phyloP scores from a whole-genome alignment of 345 rosid species.

The Rhodamnia rubescens region DNA sequence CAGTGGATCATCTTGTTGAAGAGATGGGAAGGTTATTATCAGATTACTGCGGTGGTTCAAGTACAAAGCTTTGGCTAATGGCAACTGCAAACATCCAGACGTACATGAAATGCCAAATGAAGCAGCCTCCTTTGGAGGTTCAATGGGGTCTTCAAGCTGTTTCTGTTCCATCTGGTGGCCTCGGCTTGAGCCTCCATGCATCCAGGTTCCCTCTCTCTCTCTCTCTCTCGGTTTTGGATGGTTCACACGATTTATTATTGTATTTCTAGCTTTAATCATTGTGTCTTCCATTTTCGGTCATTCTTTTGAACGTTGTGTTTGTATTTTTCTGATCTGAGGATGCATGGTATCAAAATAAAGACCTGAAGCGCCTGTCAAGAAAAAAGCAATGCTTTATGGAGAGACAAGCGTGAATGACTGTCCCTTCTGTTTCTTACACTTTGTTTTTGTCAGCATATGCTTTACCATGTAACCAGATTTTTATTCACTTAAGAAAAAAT shows the following conservation, averaged over 20 bases:
- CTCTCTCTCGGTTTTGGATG: background rate
- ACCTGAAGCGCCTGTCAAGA: conserved; percentile 2
- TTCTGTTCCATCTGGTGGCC: conserved; percentile 73
- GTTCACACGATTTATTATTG: background rate
- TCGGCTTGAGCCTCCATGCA: conserved; percentile 65
- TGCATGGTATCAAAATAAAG: background rate
- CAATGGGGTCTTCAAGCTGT: conserved; percentile 84
- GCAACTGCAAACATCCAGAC: conserved; percentile 73
- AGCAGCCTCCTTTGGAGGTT: conserved; percentile 67
- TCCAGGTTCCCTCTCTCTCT: conserved; percentile 31
- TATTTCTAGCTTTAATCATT: background rate
- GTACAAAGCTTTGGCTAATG: conserved; percentile 53
- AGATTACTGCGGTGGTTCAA: conserved; percentile 12
- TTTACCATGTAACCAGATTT: background rate
- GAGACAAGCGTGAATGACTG: conserved; percentile 24
- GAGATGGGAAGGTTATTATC: conserved; percentile 51
- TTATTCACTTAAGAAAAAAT: background rate
- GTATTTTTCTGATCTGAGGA: background rate
- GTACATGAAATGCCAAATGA: conserved; percentile 75
- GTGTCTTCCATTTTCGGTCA: conserved; percentile 1
- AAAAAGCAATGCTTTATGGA: conserved; percentile 20
- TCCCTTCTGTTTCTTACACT: conserved; percentile 11
- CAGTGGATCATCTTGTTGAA: conserved; percentile 51
- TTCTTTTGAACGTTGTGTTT: conserved; percentile 5
- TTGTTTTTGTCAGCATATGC: conserved; percentile 18